Base-by-base conservation (phyloP, 495 filamentous ascomycete genomes). In the Collariella sp. region DNA sequence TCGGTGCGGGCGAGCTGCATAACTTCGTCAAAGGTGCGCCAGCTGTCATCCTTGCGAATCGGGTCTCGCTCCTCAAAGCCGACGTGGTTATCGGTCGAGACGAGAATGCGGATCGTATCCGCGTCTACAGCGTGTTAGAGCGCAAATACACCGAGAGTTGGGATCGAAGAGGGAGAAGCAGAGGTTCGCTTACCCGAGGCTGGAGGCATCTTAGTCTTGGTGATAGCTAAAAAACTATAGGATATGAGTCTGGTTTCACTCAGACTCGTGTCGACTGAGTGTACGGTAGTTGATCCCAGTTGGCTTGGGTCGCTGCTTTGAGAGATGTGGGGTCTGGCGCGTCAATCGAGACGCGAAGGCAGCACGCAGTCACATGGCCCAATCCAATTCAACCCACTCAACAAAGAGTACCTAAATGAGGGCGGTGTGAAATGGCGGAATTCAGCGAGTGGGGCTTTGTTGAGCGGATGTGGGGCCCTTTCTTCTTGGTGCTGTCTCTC, bases 61-160 rank as follows among this genome's bases (percentile, higher is more conserved):
- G 87, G 79, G 67, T 99, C 90, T 58, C 93, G 85, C 69, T 98
- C 93, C 59, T 88, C 88, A 74, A 86, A 96, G 31, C 93, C 93
- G 50, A 98, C 94, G 85, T 98, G 93, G 64, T 88, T 96, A 70
- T 98, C 93, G 15, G 89, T 96, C 46, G 93, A 82, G 38, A 97
- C 78, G 45, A 98, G 84, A 55, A 98, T 89, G 62, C 90, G 89
- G 74, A 98, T 95, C 0, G 89, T 95, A 71, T 98, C 90, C 61
- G 83, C 78, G 35, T 79, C 87, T 89, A 59, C 12, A 3, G 7
- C 6, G 7, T 36, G 29, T 57, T 4, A 46, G 26, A 7, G 22
- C 15, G 20, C 22, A 38, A 12, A 38, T 16, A 24, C 38, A 18
- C 12, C 7, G 12, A 31, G 26, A 31, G 4, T 31, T 9, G 26